Conservation (phyloP, 2,329 filamentous ascomycete genomes). For the Pestalotiopsis sp. region DNA sequence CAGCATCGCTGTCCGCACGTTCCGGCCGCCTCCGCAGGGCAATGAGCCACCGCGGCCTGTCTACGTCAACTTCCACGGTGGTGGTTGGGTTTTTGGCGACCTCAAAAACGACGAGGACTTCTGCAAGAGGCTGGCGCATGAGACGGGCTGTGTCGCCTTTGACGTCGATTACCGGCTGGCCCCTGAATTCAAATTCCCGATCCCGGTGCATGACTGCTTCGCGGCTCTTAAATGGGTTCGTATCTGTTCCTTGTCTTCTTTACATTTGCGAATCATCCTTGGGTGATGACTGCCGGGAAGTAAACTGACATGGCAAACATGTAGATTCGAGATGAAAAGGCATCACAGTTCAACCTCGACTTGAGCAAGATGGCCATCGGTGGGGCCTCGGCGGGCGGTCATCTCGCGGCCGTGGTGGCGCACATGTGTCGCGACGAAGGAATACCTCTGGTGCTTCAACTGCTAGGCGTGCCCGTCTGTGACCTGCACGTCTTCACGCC, state of each 20-base stretch:
- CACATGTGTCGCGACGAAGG: slow-evolving; percentile 9
- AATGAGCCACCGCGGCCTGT: slow-evolving; percentile 42
- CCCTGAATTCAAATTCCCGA: slow-evolving; percentile 66
- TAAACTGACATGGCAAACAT: background rate
- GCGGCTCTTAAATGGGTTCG: slow-evolving; percentile 60
- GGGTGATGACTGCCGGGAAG: background rate
- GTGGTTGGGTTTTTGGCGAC: slow-evolving; percentile 66
- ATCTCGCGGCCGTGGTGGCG: slow-evolving; percentile 3
- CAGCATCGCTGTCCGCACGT: slow-evolving; percentile 4
- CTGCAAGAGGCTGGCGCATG: slow-evolving; percentile 53
- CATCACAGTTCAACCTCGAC: slow-evolving; percentile 5
- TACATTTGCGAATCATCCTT: background rate
- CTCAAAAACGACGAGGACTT: slow-evolving; percentile 67
- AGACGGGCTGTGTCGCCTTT: slow-evolving; percentile 60
- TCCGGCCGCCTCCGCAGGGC: background rate
- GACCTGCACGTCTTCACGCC: slow-evolving; percentile 9
- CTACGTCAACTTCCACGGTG: slow-evolving; percentile 69
- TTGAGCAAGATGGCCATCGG: slow-evolving; percentile 1
- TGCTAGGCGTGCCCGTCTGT: slow-evolving; percentile 4
- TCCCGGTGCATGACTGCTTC: slow-evolving; percentile 66
- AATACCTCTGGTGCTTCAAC: slow-evolving; percentile 3
- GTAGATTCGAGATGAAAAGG: slow-evolving; percentile 5
- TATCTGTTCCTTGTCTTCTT: background rate
- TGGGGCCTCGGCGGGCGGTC: slow-evolving; percentile 2
- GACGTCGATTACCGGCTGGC: slow-evolving; percentile 71